Conservation (phyloP, 345 rosid species). For the Populus pruinosa region DNA sequence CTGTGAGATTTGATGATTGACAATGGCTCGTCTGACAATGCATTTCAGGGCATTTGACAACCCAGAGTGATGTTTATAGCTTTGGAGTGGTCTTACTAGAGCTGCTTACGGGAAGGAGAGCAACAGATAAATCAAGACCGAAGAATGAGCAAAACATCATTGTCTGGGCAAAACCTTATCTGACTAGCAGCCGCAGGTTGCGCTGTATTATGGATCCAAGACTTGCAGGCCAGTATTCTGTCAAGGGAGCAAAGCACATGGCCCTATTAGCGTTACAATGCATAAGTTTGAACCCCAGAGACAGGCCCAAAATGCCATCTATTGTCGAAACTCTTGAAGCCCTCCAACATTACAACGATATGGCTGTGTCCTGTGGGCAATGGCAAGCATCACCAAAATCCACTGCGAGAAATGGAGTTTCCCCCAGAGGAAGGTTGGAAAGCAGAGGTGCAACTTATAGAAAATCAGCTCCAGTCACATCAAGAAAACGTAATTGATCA, state of each 20-base stretch:
- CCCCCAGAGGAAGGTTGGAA: constrained; percentile 31
- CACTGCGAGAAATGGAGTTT: constrained; percentile 26
- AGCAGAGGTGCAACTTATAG: constrained; percentile 26
- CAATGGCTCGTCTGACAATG: background rate
- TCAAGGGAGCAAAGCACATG: constrained; percentile 79
- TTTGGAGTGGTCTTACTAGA: constrained; percentile 89
- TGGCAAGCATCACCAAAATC: constrained; percentile 51
- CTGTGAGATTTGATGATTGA: background rate
- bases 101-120: constrained; percentile 77
- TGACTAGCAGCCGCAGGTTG: constrained; percentile 63
- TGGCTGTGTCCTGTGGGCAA: constrained; percentile 71
- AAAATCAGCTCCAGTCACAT: constrained; percentile 43
- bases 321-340: constrained; percentile 62
- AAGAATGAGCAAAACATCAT: constrained; percentile 77
- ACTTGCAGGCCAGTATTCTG: constrained; percentile 75
- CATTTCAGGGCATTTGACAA: constrained; percentile 77
- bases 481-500: constrained; percentile 23
- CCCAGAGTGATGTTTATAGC: constrained; percentile 84
- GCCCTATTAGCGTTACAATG: constrained; percentile 65
- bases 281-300: constrained; percentile 74
- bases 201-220: constrained; percentile 71
- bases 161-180: constrained; percentile 79
- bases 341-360: constrained; percentile 58
- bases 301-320: constrained; percentile 77
- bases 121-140: constrained; percentile 62